Base-by-base conservation (phyloP, 2,329 filamentous ascomycete species). In the Rhynchosporium secalis region DNA sequence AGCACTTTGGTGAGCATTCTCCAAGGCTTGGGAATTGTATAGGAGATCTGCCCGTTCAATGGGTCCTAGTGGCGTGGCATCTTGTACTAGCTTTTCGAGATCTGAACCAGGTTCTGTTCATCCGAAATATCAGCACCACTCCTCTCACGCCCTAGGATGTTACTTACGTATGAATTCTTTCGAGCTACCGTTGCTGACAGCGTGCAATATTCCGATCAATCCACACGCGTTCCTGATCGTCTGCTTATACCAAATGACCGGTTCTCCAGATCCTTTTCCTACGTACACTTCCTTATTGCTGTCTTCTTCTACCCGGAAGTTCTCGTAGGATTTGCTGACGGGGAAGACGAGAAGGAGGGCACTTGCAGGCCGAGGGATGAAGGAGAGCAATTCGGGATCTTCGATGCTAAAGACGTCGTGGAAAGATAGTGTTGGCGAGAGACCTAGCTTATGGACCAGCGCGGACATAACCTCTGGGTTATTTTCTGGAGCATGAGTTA, bases 201-300 rank as follows among this genome's bases (percentile, higher is more conserved):
- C 90, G 74, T 99, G 95, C 57, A 98, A 76, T 36, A 99, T 78
- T 0, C 91, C 94, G 80, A 97, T 96, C 55, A 97, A 78, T 0
- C 95, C 95, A 75, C 95, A 99, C 0, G 95, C 92, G 76, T 98
- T 97, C 67, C 90, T 85, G 71, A 98, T 97, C 0, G 94, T 98
- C 78, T 98, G 95, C 69, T 86, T 91, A 81, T 93, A 98, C 95
- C 95, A 99, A 3, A 96, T 72, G 0, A 97, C 91, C 4, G 91
- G 88, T 73, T 97, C 91, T 0, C 72, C 73, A 0, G 82, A 77
- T 1, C 92, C 92, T 20, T 80, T 81, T 48, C 88, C 89, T 0
- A 75, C 74, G 78, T 96, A 96, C 45, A 86, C 84, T 2, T 78
- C 68, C 47, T 79, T 78, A 28, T 81, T 74, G 58, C 80, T 79